Evolutionary conservation across 306 rosid genomes (phyloP).

Genomic region (Ormosia semicastrata): DNA sequence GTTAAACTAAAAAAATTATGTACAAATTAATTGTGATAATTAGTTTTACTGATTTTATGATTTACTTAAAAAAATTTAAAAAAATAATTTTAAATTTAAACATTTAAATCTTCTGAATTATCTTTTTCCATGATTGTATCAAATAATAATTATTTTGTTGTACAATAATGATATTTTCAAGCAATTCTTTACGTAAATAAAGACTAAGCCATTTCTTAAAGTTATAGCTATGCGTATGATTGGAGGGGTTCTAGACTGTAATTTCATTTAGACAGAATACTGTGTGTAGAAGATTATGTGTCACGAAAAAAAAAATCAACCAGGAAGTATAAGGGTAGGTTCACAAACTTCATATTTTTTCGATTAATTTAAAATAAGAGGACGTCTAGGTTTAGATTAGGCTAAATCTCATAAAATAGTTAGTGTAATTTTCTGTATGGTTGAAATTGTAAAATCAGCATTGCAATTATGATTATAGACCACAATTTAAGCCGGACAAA

Average conservation of each 20-base stretch:
- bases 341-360: background rate
- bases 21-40: background rate
- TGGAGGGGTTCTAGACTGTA: background rate
- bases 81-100: background rate
- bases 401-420: background rate
- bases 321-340: background rate
- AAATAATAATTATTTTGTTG: background rate
- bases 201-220: background rate
- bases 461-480: conserved; percentile 7
- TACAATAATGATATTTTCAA: background rate
- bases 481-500: too few species aligned
- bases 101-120: too few species aligned
- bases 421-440: too few species aligned
- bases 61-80: background rate
- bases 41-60: background rate
- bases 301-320: background rate
- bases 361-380: background rate
- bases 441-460: background rate
- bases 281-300: background rate
- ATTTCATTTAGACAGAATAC: too few species aligned
- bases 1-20: background rate
- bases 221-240: background rate
- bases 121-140: background rate
- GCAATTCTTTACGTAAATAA: background rate
- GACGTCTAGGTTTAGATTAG: background rate